Evolutionary conservation across 352 stramenopile species (phyloP).

Genomic region (Globisporangium acanthophoron): DNA sequence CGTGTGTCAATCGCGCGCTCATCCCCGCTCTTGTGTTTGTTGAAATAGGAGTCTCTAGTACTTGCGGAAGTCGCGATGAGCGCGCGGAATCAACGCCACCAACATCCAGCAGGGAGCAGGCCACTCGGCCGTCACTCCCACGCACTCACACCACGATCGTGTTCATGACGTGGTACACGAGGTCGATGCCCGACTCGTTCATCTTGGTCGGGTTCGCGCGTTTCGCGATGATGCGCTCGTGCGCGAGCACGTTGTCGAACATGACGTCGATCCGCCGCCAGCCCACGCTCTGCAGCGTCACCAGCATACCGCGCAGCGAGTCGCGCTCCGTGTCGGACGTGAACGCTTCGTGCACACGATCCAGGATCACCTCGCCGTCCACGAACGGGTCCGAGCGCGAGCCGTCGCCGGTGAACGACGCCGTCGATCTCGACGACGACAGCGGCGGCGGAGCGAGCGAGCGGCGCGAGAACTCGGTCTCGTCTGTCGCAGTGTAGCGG

Average conservation of each 20-base stretch:
- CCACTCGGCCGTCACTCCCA: neutral
- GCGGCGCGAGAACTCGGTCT: slow-evolving; percentile 10
- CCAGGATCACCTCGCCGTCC: slow-evolving; percentile 50
- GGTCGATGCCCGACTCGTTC: slow-evolving; percentile 53
- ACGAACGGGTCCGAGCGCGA: slow-evolving; percentile 44
- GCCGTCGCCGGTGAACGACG: slow-evolving; percentile 13
- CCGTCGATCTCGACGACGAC: neutral
- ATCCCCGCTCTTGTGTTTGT: no score
- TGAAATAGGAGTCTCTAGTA: no score
- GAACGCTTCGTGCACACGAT: slow-evolving; percentile 64
- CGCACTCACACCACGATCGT: slow-evolving; percentile 47
- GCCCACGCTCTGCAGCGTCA: slow-evolving; percentile 65
- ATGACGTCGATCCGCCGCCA: slow-evolving; percentile 70
- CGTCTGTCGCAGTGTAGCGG: slow-evolving; percentile 10
- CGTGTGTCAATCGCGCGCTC: no score
- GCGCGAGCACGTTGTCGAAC: slow-evolving; percentile 62
- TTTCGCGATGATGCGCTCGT: slow-evolving; percentile 82
- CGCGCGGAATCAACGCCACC: no score
- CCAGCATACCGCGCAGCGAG: slow-evolving; percentile 64
- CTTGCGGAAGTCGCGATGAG: no score
- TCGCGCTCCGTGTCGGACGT: slow-evolving; percentile 53
- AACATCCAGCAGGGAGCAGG: no score
- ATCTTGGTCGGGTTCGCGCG: slow-evolving; percentile 51
- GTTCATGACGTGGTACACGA: slow-evolving; percentile 75
- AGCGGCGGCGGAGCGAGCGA: slow-evolving; percentile 3